Evolutionary conservation across 108 stramenopile genomes (phyloP).

Genomic region (Asterionellopsis glacialis): DNA sequence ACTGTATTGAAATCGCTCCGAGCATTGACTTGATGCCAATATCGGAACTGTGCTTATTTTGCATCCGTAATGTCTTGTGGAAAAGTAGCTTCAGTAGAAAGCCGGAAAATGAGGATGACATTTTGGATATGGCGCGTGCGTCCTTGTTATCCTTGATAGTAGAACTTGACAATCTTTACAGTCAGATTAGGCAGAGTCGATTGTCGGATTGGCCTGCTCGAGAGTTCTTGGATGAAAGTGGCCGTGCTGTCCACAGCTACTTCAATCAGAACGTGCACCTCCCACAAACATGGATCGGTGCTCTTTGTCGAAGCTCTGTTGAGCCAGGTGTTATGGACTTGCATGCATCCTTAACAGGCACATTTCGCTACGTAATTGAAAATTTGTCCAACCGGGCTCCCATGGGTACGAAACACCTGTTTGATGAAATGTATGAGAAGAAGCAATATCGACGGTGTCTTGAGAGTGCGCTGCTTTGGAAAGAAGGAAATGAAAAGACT

Average conservation of each 20-base stretch:
- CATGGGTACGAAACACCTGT: too few relatives aligned
- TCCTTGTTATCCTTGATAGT: not conserved
- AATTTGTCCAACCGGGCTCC: slow-evolving; percentile 21
- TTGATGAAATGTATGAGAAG: not conserved
- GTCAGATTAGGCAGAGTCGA: not conserved
- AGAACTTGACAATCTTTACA: not conserved
- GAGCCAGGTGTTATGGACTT: not conserved
- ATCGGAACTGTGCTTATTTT: not conserved
- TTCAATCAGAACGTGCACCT: not conserved
- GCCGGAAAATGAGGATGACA: not conserved
- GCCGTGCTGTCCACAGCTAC: not conserved
- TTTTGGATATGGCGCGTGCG: not conserved
- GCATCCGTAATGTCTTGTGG: not conserved
- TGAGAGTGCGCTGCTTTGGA: slow-evolving; percentile 28
- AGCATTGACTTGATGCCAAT: not conserved
- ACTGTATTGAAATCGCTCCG: too few relatives aligned
- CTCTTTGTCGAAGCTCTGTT: not conserved
- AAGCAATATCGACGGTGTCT: slow-evolving; percentile 27
- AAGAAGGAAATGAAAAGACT: not conserved
- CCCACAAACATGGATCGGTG: not conserved
- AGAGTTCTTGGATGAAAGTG: slow-evolving; percentile 1
- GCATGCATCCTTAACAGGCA: too few relatives aligned
- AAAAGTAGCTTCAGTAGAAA: not conserved
- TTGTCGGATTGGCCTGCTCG: not conserved
- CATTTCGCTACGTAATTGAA: slow-evolving; percentile 21